phyloP scores from a whole-genome alignment of 2,329 filamentous ascomycete species.

The Massarina eburnea region DNA sequence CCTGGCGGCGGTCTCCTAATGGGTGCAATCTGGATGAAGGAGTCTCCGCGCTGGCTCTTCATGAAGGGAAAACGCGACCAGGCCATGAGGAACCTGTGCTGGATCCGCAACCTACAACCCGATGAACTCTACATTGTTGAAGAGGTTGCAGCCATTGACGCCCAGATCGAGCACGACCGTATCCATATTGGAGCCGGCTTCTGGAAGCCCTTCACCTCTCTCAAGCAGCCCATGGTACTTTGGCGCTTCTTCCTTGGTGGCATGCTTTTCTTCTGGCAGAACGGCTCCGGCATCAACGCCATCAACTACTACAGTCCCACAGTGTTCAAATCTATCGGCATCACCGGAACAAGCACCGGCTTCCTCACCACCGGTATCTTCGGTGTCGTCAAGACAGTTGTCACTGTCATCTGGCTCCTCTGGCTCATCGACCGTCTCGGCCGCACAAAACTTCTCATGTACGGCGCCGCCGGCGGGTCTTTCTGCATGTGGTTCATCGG shows the following conservation, averaged over 20 bases:
- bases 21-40: conserved; percentile 47
- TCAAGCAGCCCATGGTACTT: conserved; percentile 55
- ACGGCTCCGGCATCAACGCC: conserved; percentile 71
- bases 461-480: conserved; percentile 64
- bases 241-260: conserved; percentile 74
- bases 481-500: conserved; percentile 67
- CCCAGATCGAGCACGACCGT: conserved; percentile 66
- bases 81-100: conserved; percentile 54
- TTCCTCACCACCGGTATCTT: conserved; percentile 74
- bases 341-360: conserved; percentile 60
- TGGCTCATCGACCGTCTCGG: conserved; percentile 68
- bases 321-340: conserved; percentile 67
- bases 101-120: conserved; percentile 62
- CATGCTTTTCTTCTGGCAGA: conserved; percentile 78
- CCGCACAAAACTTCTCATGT: conserved; percentile 64
- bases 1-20: conserved; percentile 61
- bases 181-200: conserved; percentile 68
- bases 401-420: conserved; percentile 70
- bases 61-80: conserved; percentile 44
- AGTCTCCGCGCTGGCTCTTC: conserved; percentile 50
- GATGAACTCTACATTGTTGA: conserved; percentile 70
- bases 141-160: conserved; percentile 70
- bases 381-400: conserved; percentile 71
- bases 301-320: conserved; percentile 74
- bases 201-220: conserved; percentile 56